These are phyloP conservation scores for Scutellaria galericulata DNA, from an alignment of 257 asterid species.

Conservation along the genomic window DNA sequence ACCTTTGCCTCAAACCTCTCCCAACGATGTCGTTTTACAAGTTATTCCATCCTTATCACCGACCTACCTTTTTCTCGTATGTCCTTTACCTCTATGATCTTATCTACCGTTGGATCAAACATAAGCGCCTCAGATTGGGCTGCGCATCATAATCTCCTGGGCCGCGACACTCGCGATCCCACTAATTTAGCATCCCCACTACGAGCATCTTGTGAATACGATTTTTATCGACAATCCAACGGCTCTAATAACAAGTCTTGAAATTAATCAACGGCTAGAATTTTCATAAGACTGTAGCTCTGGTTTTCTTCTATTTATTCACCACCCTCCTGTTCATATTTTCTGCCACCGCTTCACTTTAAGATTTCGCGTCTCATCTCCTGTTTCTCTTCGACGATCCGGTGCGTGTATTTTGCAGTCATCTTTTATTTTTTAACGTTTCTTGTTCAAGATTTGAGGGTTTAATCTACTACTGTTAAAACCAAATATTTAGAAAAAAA, in stretches of 20 bases:
- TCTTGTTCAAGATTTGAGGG: neutral
- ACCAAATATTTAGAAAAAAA: neutral
- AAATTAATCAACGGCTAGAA: conserved; percentile 42
- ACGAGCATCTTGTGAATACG: conserved; percentile 45
- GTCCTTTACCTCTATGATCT: neutral
- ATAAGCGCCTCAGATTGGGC: conserved; percentile 41
- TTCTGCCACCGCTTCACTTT: conserved; percentile 13
- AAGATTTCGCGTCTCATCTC: neutral
- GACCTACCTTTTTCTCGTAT: conserved; percentile 2
- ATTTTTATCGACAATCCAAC: conserved; percentile 28
- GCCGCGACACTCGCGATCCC: conserved; percentile 34
- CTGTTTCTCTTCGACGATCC: conserved; percentile 32
- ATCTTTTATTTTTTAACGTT: neutral
- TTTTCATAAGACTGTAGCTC: conserved; percentile 24
- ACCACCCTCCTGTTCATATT: neutral
- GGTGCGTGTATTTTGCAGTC: conserved; percentile 39
- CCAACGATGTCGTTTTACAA: conserved; percentile 47
- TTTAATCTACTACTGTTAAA: neutral
- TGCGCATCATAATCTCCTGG: conserved; percentile 29
- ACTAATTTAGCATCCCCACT: conserved; percentile 4
- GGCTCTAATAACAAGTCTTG: conserved; percentile 20
- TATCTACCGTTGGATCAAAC: conserved; percentile 39
- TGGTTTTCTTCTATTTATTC: conserved; percentile 43
- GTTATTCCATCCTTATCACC: conserved; percentile 47
- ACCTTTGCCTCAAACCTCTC: conserved; percentile 22